Base-by-base conservation (phyloP, 768 basidiomycete genomes). In the Pisolithus marmoratus region DNA sequence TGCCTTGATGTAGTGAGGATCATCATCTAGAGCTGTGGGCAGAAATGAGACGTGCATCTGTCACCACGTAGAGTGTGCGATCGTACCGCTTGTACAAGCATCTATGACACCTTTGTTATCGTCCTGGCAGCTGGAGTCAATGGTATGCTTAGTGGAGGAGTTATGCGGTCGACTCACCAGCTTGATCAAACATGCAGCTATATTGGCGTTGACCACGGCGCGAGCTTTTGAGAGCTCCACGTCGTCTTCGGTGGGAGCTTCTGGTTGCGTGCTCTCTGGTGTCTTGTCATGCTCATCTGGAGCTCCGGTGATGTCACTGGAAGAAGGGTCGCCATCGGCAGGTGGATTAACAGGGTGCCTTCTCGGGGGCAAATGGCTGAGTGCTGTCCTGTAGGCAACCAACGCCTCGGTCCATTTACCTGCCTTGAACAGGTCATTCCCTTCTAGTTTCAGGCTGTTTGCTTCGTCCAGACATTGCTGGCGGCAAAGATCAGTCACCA, bases 1-100 rank as follows among this genome's bases (percentile, higher is more conserved):
- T 1, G 87, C 94, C 69, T 95, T 97, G 58, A 87, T 66, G 63
- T 98, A 95, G 20, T 70, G 65, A 11, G 93, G 87, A 60, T 96
- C 89, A 60, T 97, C 90, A 29, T 76, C 68, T n/a, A 99, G 74
- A 23, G 94, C 93, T 94, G 61, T 36, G 42, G n/a, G 29, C 51
- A 43, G 11, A 17, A 54, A 54, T 58, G 48, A 50, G 50, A 20
- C 17, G 11, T 20, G 19, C 26, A 19, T 47, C 19, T 8, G 8
- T 50, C 6, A n/a, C 50, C 6, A 8, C 24, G 17, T 31, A 20
- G 11, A 22, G 6, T 26, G 15, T 29, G 23, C 23, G 7, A 26
- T 15, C 2, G 9, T 31, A 78, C 93, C 88, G 76, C 90, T 74
- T 8, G 87, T 82, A 64, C 93, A 94, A 4, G 88, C 85, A 51